phyloP scores from a whole-genome alignment of 441 rosid species.

The Macaranga tanarius region DNA sequence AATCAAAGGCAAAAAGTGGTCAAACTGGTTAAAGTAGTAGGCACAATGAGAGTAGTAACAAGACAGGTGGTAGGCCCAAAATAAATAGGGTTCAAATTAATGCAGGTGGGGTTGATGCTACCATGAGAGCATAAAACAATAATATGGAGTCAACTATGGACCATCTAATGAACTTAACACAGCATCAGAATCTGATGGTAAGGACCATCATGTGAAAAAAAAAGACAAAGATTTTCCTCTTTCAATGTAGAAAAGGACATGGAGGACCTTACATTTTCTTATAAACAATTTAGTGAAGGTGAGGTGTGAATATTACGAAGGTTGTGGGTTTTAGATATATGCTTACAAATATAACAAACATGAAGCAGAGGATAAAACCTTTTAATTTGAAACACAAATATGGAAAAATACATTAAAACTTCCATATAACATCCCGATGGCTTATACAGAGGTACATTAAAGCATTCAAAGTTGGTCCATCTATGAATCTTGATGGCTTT shows the following conservation, averaged over 20 bases:
- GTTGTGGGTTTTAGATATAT: not conserved
- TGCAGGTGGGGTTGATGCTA: no score
- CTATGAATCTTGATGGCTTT: not conserved
- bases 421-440: not conserved
- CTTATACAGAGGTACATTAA: no score
- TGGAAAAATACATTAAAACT: not conserved
- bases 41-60: no score
- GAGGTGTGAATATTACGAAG: not conserved
- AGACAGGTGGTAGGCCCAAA: no score
- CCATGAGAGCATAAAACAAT: no score
- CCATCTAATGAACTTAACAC: no score
- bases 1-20: no score
- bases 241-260: not conserved
- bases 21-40: no score
- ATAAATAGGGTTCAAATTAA: no score
- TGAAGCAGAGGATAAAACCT: not conserved
- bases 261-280: not conserved
- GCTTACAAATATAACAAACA: not conserved
- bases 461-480: not conserved
- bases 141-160: no score
- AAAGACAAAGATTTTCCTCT: not conserved
- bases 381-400: not conserved
- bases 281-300: not conserved
- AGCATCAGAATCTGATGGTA: no score
- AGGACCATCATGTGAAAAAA: no score